phyloP scores from a whole-genome alignment of 805 yeast species.

The Lipomyces lipofer region DNA sequence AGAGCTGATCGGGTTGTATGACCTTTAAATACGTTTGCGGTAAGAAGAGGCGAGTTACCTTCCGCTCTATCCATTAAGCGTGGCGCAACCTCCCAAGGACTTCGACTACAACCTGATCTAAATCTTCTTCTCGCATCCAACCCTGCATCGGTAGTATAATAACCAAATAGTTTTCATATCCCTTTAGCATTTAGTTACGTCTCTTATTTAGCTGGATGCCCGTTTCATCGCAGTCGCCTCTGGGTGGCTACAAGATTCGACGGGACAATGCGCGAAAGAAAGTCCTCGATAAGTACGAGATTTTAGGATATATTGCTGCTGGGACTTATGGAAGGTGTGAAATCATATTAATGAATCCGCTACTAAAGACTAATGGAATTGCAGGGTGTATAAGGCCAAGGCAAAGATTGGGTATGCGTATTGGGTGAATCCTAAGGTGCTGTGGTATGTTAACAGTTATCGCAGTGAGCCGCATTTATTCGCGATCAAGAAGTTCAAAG shows the following conservation, averaged over 20 bases:
- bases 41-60: too few species aligned
- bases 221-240: conserved; percentile 35
- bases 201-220: conserved; percentile 6
- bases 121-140: too few species aligned
- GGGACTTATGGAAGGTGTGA: conserved; percentile 79
- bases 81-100: too few species aligned
- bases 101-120: too few species aligned
- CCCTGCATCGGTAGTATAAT: too few species aligned
- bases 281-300: conserved; percentile 81
- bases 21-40: too few species aligned
- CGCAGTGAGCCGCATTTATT: conserved; percentile 44
- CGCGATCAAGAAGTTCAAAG: conserved; percentile 95
- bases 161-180: too few species aligned
- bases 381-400: conserved; percentile 82
- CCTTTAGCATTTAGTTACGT: neutral
- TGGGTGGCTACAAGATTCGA: conserved; percentile 55
- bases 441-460: neutral
- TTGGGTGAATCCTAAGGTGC: conserved; percentile 5
- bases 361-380: neutral
- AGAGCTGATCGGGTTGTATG: too few species aligned
- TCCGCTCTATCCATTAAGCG: too few species aligned
- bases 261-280: conserved; percentile 66
- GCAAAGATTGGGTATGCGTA: conserved; percentile 41
- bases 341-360: neutral
- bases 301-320: conserved; percentile 94